Conservation (phyloP, 495 filamentous ascomycete genomes). For the Beverwykella pulmonaria region DNA sequence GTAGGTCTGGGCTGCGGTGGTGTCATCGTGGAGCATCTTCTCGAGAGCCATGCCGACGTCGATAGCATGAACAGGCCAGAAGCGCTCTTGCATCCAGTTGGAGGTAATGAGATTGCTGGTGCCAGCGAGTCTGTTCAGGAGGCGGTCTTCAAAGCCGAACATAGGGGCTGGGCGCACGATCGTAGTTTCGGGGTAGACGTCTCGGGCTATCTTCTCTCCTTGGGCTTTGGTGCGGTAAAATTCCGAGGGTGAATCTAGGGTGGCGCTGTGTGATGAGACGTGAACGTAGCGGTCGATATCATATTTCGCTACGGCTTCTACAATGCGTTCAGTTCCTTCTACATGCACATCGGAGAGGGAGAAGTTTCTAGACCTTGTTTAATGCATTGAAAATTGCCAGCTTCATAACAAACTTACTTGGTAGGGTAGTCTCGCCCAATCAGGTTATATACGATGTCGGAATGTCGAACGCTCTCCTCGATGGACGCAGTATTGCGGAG, state of each 20-base stretch:
- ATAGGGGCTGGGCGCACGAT: constrained; percentile 93
- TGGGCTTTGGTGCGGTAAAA: constrained; percentile 86
- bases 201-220: constrained; percentile 80
- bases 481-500: constrained; percentile 93
- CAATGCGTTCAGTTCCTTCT: constrained; percentile 92
- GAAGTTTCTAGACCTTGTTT: constrained; percentile 73
- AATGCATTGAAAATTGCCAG: neutral
- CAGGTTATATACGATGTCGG: constrained; percentile 95
- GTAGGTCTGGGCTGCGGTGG: constrained; percentile 83
- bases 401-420: constrained; percentile 63
- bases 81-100: constrained; percentile 90
- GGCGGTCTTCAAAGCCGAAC: constrained; percentile 91
- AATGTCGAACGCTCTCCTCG: constrained; percentile 94
- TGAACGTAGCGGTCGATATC: constrained; percentile 97
- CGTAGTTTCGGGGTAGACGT: constrained; percentile 96
- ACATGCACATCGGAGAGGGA: constrained; percentile 88
- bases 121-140: constrained; percentile 82
- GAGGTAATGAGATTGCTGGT: constrained; percentile 78
- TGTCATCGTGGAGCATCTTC: constrained; percentile 85
- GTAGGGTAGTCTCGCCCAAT: constrained; percentile 92
- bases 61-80: constrained; percentile 78
- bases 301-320: constrained; percentile 95
- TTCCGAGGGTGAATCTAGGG: constrained; percentile 76
- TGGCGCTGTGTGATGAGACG: constrained; percentile 91
- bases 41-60: constrained; percentile 90